These are phyloP conservation scores for Beta vulgaris DNA, from an alignment of 148 eudicot genomes.

Conservation along the genomic window DNA sequence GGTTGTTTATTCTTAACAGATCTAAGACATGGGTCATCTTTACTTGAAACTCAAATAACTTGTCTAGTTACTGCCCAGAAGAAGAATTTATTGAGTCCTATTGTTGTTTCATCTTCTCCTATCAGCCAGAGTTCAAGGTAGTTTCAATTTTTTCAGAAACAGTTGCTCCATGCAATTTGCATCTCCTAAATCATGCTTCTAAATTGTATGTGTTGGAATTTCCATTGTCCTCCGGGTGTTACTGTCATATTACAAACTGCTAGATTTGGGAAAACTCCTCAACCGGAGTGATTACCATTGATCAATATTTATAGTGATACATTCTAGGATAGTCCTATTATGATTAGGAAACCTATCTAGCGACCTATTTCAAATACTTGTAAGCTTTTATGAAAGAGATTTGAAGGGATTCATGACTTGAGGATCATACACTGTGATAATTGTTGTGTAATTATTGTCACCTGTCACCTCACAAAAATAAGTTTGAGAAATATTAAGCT, in stretches of 20 bases:
- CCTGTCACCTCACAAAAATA: too few species aligned
- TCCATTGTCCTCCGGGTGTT: slow-evolving; percentile 1
- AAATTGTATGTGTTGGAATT: neutral
- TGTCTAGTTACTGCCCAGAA: slow-evolving; percentile 40
- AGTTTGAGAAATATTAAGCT: too few species aligned
- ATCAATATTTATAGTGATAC: too few species aligned
- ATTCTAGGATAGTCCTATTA: too few species aligned
- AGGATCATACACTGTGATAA: neutral
- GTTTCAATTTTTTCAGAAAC: too few species aligned
- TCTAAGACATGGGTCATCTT: slow-evolving; percentile 37
- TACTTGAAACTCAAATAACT: slow-evolving; percentile 33
- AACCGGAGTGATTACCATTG: too few species aligned
- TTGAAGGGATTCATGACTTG: neutral
- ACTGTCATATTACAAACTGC: too few species aligned
- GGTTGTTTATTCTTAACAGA: slow-evolving; percentile 22
- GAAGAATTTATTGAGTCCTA: slow-evolving; percentile 31
- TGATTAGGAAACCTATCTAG: too few species aligned
- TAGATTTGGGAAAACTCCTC: too few species aligned
- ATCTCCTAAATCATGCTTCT: too few species aligned
- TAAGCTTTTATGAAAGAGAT: neutral
- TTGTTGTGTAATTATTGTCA: neutral
- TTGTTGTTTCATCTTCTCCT: slow-evolving; percentile 31
- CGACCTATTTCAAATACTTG: too few species aligned
- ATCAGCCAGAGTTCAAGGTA: slow-evolving; percentile 48
- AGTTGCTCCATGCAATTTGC: too few species aligned